Conservation (phyloP, 345 rosid genomes). For the Gossypium longicalyx region DNA sequence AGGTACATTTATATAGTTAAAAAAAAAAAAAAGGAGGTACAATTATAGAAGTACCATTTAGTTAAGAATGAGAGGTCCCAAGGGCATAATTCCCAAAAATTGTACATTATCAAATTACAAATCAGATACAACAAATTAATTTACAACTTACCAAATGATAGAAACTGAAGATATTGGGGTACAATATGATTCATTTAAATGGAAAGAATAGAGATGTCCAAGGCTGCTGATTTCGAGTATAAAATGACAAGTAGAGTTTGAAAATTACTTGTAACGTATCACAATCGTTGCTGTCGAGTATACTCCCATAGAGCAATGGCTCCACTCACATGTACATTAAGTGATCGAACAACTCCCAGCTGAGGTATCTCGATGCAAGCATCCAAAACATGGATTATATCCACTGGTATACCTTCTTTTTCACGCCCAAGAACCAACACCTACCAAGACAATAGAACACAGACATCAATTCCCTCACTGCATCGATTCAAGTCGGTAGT, state of each 20-base stretch:
- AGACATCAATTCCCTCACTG: background rate
- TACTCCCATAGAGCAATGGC: constrained; percentile 98
- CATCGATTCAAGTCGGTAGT: background rate
- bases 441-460: constrained; percentile 30
- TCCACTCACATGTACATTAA: constrained; percentile 91
- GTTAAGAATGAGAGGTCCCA: background rate
- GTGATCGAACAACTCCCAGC: constrained; percentile 89
- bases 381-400: constrained; percentile 76
- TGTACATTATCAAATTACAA: background rate
- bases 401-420: constrained; percentile 94
- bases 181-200: background rate
- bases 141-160: background rate
- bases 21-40: no score
- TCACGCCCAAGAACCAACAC: constrained; percentile 92
- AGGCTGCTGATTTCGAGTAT: background rate
- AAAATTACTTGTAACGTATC: background rate
- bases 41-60: no score
- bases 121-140: background rate
- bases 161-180: background rate
- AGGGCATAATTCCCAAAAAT: background rate
- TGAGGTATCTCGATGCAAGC: constrained; percentile 96
- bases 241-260: background rate
- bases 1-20: no score
- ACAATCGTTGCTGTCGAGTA: constrained; percentile 79
- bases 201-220: background rate